phyloP scores from a whole-genome alignment of 176 grass and related monocot species.

The Lolium perenne region DNA sequence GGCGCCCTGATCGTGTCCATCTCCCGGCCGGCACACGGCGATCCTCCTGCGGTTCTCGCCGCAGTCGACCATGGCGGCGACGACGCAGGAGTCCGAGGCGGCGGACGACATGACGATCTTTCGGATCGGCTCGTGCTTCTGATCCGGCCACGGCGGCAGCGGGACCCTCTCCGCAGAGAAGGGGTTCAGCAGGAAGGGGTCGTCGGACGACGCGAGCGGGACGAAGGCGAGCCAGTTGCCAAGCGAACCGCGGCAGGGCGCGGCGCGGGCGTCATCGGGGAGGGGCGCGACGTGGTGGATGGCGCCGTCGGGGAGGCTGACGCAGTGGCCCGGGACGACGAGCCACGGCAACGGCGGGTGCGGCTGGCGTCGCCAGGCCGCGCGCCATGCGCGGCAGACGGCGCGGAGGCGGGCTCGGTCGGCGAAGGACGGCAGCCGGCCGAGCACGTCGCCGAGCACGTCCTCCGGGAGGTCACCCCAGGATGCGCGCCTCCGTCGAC shows the following conservation, averaged over 20 bases:
- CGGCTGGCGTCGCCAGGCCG: background rate
- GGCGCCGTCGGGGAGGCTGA: background rate
- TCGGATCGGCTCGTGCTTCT: background rate
- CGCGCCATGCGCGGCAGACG: background rate
- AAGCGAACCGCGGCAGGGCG: background rate
- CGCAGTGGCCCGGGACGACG: background rate
- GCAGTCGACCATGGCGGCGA: background rate
- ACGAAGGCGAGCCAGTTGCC: background rate
- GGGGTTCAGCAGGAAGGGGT: background rate
- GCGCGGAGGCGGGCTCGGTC: background rate
- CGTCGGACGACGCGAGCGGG: background rate
- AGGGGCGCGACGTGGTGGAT: background rate
- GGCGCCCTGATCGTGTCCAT: background rate
- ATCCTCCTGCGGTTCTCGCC: background rate
- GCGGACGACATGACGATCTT: conserved; percentile 1
- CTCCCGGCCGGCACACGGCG: background rate
- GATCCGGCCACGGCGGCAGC: background rate
- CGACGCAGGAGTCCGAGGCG: background rate
- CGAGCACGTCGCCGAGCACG: background rate
- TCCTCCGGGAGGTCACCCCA: background rate
- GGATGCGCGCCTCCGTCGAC: background rate
- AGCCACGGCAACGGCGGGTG: background rate
- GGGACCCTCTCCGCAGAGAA: background rate
- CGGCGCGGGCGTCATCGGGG: background rate
- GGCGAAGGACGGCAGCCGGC: background rate